Evolutionary conservation across 306 rosid genomes (phyloP), one percentile per base, ranked within the genome.

Genomic region (Styphnolobium japonicum): DNA sequence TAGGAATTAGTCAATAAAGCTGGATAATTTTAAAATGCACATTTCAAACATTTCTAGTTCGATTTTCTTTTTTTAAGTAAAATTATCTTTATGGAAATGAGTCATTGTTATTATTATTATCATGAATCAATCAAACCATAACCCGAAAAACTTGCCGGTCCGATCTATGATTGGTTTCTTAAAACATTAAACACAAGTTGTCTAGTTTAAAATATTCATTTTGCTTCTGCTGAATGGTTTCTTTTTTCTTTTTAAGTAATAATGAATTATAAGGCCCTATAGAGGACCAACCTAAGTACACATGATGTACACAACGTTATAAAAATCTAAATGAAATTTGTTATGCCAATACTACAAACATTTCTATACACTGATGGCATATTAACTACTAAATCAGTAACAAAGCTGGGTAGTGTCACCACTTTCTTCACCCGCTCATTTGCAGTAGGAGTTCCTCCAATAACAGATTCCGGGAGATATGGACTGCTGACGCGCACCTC

Each of bases 381-480:
- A 74, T 67, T 60, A 51, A 52, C 53, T 21, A 52, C 43, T 34
- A 64, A 67, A 51, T 10, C 56, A 65, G 66, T 43, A 21, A 61
- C 10, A 72, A 43, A 48, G 64, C 16, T 42, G 14, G 67, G 71
- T 60, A 71, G 36, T 49, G 79, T 19, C 85, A 95, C 99, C 97
- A 95, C 98, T 93, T 93, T 95, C 93, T 88, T 95, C 80, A 95
- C 99, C 77, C 99, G 86, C 3, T 93, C 99, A 70, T 91, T 95
- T 85, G 98, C 99, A 81, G 97, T 97, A 78, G 98, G 87, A 67
- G 99, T 89, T 55, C 99, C 99, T 84, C 99, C 99, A 80, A 82
- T 81, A 72, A 95, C 99, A 81, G 93, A 93, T 70, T 93, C 99
- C 2, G 98, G 83, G 67, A 85, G 89, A 87, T 95, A 95, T 19